Conservation (phyloP, 2,329 filamentous ascomycete species). For the Rhynchosporium agropyri region DNA sequence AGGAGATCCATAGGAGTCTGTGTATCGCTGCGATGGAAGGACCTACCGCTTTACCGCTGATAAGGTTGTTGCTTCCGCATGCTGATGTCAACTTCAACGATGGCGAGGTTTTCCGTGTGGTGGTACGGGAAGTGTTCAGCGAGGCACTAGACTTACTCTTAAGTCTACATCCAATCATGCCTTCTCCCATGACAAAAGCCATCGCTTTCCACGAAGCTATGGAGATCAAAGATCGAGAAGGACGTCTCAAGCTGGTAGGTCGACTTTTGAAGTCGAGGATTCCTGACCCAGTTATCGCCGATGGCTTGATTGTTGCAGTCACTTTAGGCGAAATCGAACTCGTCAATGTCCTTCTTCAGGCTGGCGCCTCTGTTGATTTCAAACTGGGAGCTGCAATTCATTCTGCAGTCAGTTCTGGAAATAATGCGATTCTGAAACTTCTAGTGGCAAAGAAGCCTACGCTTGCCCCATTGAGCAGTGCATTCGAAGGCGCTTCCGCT, state of each 20-base stretch:
- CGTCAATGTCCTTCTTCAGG: slow-evolving; percentile 20
- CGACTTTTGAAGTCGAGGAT: slow-evolving; percentile 20
- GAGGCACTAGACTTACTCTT: slow-evolving; percentile 29
- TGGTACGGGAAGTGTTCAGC: slow-evolving; percentile 16
- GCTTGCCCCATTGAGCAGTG: slow-evolving; percentile 21
- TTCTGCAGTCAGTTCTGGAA: slow-evolving; percentile 22
- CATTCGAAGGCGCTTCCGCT: slow-evolving; percentile 23
- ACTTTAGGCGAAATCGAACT: slow-evolving; percentile 19
- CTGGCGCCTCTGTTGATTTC: slow-evolving; percentile 26
- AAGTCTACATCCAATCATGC: slow-evolving; percentile 8
- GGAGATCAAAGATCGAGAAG: slow-evolving; percentile 17
- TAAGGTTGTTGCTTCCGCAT: slow-evolving; percentile 23
- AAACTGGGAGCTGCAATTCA: slow-evolving; percentile 19
- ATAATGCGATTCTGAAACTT: slow-evolving; percentile 20
- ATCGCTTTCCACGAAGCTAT: slow-evolving; percentile 23
- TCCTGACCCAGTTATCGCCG: slow-evolving; percentile 17
- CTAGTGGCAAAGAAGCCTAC: slow-evolving; percentile 20
- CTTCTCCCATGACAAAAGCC: slow-evolving; percentile 16
- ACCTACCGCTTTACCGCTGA: slow-evolving; percentile 6
- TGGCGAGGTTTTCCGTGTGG: slow-evolving; percentile 19
- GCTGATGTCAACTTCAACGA: slow-evolving; percentile 27
- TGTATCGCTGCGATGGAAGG: slow-evolving; percentile 22
- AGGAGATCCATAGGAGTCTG: slow-evolving; percentile 24
- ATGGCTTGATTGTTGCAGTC: slow-evolving; percentile 24
- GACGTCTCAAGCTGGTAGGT: slow-evolving; percentile 9